Base-by-base conservation (phyloP, 108 stramenopile species). In the Mayamaea pseudoterrestris region DNA sequence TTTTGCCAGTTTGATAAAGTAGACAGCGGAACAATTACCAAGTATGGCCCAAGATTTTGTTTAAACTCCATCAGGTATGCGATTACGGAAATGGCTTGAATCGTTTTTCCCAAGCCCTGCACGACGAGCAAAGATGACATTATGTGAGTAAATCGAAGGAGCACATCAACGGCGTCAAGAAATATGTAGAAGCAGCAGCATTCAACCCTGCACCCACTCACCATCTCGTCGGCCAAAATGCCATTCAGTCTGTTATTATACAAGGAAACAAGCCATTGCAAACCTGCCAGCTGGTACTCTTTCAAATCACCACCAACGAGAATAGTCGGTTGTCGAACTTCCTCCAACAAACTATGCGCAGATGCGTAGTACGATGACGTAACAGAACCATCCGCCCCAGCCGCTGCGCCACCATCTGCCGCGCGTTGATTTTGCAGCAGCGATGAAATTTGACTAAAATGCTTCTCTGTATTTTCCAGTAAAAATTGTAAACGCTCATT, bases 201-300 rank as follows among this genome's bases (percentile, higher is more conserved):
- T 28, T 58, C n/a, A n/a, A 47, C 18, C 63, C 63, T 27, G 35
- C 40, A 12, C 9, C 5, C 20, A 44, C 35, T 35, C 35, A 70
- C 80, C 76, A 78, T 78, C 59, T 83, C 81, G 52, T 85, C 83
- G 0, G 83, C 83, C 35, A 85, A 29, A 31, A 72, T 72, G 0
- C 83, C 86, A 59, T 88, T 88, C 32, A 88, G 58, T 18, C 80
- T 74, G 61, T 88, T 88, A 47, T 88, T 88, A 64, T 88, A 90
- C 30, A 96, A 75, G 30, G 81, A 85, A 28, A 97, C 90, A 57
- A 99, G 59, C 96, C 96, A 99, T 58, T 94, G 85, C 54, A 99
- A 64, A 24, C 98, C 98, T 37, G 81, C 41, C 42, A 94, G 46
- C 68, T 99, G 98, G 66, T 99, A 99, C 60, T 93, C 93, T 47